phyloP scores from a whole-genome alignment of 228 moss, liverwort and hornwort species.

The Sphagnum magellanicum region DNA sequence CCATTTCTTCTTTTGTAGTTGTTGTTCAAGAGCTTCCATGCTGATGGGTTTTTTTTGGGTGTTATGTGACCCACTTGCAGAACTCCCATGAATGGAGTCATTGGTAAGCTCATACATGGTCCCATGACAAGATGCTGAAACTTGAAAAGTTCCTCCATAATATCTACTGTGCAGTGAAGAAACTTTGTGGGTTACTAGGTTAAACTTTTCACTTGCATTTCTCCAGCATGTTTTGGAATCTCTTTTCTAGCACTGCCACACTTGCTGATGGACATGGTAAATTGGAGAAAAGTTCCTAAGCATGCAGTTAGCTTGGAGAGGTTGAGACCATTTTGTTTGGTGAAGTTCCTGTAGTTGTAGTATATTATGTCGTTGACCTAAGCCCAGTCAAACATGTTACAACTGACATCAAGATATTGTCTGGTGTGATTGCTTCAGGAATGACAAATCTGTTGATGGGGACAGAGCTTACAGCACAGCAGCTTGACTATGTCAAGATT shows the following conservation, averaged over 20 bases:
- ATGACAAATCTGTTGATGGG: constrained; percentile 44
- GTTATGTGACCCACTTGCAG: constrained; percentile 28
- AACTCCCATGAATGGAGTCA: constrained; percentile 90
- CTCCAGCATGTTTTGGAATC: background rate
- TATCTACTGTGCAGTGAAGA: no score
- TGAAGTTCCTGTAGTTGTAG: background rate
- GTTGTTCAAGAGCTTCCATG: background rate
- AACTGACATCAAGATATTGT: no score
- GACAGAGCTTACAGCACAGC: constrained; percentile 26
- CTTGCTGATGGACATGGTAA: background rate
- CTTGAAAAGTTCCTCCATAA: background rate
- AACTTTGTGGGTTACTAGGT: no score
- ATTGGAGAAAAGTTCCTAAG: background rate
- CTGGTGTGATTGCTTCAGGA: constrained; percentile 10
- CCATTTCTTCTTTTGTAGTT: background rate
- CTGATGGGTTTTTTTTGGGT: background rate
- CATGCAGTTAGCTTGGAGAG: background rate
- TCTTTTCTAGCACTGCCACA: background rate
- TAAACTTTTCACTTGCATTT: background rate
- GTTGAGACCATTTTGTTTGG: background rate
- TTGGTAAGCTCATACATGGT: constrained; percentile 28
- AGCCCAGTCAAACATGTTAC: background rate
- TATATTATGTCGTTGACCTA: background rate
- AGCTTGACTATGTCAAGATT: constrained; percentile 36
- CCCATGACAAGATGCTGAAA: background rate